Evolutionary conservation across 2,329 filamentous ascomycete species (phyloP).

Genomic region (Talaromyces pinophilus): DNA sequence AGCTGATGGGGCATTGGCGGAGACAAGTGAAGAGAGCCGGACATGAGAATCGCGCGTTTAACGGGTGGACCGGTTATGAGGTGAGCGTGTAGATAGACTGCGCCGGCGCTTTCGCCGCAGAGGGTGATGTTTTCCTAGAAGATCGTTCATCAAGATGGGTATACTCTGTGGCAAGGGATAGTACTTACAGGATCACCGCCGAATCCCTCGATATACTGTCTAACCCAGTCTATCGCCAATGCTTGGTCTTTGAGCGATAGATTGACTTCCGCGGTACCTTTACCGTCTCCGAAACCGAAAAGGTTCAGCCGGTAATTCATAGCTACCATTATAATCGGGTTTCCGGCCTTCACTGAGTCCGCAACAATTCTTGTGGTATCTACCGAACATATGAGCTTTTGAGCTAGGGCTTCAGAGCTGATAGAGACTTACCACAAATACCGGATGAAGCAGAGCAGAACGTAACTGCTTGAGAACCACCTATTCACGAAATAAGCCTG

Average conservation of each 20-base stretch:
- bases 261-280: slow-evolving; percentile 37
- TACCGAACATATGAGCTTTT: slow-evolving; percentile 20
- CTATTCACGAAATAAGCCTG: slow-evolving; percentile 20
- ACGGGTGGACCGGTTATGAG: slow-evolving; percentile 37
- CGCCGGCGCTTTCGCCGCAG: slow-evolving; percentile 51
- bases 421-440: slow-evolving; percentile 33
- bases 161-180: neutral
- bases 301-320: slow-evolving; percentile 50
- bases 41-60: slow-evolving; percentile 43
- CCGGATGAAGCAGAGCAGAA: slow-evolving; percentile 47
- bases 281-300: slow-evolving; percentile 49
- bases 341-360: slow-evolving; percentile 36
- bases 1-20: slow-evolving; percentile 43
- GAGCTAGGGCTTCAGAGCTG: too few relatives aligned
- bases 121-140: slow-evolving; percentile 44
- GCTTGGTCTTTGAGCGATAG: slow-evolving; percentile 43
- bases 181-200: slow-evolving; percentile 42
- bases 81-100: slow-evolving; percentile 49
- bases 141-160: neutral
- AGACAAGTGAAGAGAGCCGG: slow-evolving; percentile 48
- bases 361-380: slow-evolving; percentile 40
- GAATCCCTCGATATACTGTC: slow-evolving; percentile 42
- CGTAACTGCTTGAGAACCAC: slow-evolving; percentile 49
- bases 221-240: slow-evolving; percentile 44
- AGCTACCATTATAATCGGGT: slow-evolving; percentile 47